A percentile compares a stretch with the other conserved stretches of the same genome.
phyloP scores from a whole-genome alignment of 805 yeast species.

The Candida boidinii region DNA sequence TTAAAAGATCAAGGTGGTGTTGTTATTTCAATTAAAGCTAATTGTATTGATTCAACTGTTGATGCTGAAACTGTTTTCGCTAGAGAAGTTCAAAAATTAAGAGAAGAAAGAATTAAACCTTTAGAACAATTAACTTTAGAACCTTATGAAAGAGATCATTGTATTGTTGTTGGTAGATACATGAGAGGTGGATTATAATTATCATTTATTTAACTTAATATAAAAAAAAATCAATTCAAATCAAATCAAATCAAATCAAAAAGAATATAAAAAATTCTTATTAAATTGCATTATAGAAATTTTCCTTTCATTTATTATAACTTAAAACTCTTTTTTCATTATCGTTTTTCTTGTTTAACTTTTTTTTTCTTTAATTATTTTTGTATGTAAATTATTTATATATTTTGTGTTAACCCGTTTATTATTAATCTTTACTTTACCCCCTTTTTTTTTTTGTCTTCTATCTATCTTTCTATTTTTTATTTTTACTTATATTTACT shows the following conservation, averaged over 20 bases:
- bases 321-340: no score
- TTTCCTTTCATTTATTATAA: no score
- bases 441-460: no score
- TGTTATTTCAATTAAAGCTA: conserved; percentile 97
- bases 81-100: conserved; percentile 96
- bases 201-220: not conserved
- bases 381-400: no score
- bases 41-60: conserved; percentile 99
- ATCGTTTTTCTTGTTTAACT: no score
- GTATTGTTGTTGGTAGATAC: conserved; percentile 97
- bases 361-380: no score
- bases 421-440: no score
- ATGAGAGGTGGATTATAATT: conserved; percentile 72
- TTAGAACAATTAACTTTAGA: conserved; percentile 97
- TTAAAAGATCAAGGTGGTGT: conserved; percentile 98
- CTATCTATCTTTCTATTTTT: no score
- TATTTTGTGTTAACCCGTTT: no score
- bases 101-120: conserved; percentile 98
- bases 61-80: conserved; percentile 99
- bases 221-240: not conserved
- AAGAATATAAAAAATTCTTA: not conserved
- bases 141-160: conserved; percentile 99
- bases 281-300: no score
- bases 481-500: no score
- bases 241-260: not conserved